Conservation (phyloP, 352 stramenopile species). For the Phytophthora litchii region DNA sequence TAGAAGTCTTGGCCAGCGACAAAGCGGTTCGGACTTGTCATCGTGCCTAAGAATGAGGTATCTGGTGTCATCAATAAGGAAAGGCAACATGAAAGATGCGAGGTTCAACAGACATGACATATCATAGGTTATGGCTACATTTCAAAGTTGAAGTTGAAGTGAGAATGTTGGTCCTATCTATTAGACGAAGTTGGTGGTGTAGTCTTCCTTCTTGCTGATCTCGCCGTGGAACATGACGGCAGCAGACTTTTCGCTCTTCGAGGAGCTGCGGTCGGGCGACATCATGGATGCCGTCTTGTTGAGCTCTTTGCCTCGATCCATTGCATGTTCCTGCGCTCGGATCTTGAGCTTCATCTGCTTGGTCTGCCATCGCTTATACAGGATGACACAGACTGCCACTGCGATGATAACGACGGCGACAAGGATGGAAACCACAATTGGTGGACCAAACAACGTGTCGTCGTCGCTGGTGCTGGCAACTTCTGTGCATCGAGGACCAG, state of each 20-base stretch:
- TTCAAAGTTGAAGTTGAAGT: constrained; percentile 1
- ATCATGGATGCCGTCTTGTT: constrained; percentile 30
- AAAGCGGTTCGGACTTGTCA: constrained; percentile 28
- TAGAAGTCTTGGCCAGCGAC: constrained; percentile 58
- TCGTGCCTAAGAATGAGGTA: not conserved
- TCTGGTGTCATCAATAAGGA: constrained; percentile 22
- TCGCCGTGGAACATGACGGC: constrained; percentile 5
- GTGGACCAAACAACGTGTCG: constrained; percentile 22
- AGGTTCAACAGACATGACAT: constrained; percentile 22
- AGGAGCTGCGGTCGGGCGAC: constrained; percentile 7
- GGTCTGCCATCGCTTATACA: constrained; percentile 13
- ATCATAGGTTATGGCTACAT: constrained; percentile 8
- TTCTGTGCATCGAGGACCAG: constrained; percentile 44
- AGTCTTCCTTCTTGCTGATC: constrained; percentile 40
- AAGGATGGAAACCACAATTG: constrained; percentile 25
- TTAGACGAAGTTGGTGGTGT: constrained; percentile 45
- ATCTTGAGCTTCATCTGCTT: not conserved
- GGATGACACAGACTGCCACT: constrained; percentile 3
- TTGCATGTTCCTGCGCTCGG: constrained; percentile 1
- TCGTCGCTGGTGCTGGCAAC: constrained; percentile 12
- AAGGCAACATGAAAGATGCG: constrained; percentile 26
- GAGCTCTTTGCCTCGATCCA: constrained; percentile 15
- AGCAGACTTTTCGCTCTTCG: constrained; percentile 10
- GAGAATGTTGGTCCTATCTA: not conserved
- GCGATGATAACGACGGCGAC: constrained; percentile 15